These are phyloP conservation scores for Suhomyces sp. DNA, from an alignment of 805 yeast genomes.

Conservation along the genomic window DNA sequence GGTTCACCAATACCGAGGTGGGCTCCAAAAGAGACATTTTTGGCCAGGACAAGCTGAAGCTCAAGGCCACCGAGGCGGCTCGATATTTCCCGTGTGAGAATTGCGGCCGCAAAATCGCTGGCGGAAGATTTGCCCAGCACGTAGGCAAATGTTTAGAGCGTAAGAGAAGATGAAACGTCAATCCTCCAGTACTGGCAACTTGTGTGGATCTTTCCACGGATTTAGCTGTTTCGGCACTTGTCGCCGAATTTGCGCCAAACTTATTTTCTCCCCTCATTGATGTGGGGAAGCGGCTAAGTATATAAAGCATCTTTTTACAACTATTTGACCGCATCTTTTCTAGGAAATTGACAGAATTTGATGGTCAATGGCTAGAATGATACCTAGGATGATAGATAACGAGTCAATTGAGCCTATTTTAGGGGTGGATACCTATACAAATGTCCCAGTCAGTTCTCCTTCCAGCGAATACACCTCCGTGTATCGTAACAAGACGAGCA, in stretches of 20 bases:
- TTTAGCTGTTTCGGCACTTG: no score
- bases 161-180: slow-evolving; percentile 30
- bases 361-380: neutral
- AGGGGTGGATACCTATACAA: neutral
- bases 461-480: slow-evolving; percentile 3
- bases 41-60: slow-evolving; percentile 48
- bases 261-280: no score
- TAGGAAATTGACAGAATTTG: no score
- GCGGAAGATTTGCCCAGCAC: slow-evolving; percentile 90
- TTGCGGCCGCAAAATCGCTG: slow-evolving; percentile 85
- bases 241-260: no score
- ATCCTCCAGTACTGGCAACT: neutral
- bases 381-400: neutral
- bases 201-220: neutral
- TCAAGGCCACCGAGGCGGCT: slow-evolving; percentile 43
- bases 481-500: slow-evolving; percentile 12
- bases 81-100: slow-evolving; percentile 74
- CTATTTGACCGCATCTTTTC: no score
- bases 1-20: slow-evolving; percentile 9
- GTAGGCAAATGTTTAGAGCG: slow-evolving; percentile 86
- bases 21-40: slow-evolving; percentile 40
- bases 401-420: neutral
- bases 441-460: neutral
- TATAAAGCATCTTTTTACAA: no score
- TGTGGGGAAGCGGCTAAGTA: no score